Percentiles rank a stretch among this genome's conserved stretches.
phyloP scores from a whole-genome alignment of 495 filamentous ascomycete species.

The Thermochaetoides thermophila region DNA sequence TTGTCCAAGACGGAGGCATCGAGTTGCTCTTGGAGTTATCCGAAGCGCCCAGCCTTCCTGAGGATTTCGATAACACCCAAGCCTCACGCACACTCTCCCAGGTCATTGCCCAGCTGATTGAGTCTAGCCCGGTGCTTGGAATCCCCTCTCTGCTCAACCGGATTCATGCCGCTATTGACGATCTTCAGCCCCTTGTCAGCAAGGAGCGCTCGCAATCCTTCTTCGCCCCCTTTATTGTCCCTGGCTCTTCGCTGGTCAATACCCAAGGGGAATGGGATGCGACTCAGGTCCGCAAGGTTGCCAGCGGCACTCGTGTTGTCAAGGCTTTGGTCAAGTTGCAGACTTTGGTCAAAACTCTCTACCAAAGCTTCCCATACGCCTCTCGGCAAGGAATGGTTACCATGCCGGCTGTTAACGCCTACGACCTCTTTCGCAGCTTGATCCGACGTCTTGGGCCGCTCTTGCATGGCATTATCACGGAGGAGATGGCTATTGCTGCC shows the following conservation, averaged over 20 bases:
- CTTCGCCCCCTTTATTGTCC: constrained; percentile 46
- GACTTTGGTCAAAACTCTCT: constrained; percentile 54
- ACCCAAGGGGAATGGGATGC: constrained; percentile 18
- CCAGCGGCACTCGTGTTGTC: constrained; percentile 54
- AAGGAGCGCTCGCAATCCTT: constrained; percentile 22
- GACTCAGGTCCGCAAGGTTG: constrained; percentile 22
- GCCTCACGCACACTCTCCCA: constrained; percentile 51
- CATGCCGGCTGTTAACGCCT: constrained; percentile 61
- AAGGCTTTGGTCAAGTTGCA: constrained; percentile 67
- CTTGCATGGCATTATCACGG: constrained; percentile 63
- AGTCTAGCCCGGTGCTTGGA: constrained; percentile 67
- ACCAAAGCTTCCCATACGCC: constrained; percentile 58
- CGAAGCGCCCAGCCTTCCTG: constrained; percentile 60
- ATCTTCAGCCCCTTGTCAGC: constrained; percentile 48
- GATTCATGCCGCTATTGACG: constrained; percentile 51
- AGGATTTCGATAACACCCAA: constrained; percentile 53
- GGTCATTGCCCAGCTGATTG: constrained; percentile 66
- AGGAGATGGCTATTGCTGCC: constrained; percentile 54
- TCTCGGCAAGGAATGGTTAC: constrained; percentile 20
- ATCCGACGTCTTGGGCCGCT: constrained; percentile 59
- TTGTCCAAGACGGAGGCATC: constrained; percentile 65
- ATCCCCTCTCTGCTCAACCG: constrained; percentile 66
- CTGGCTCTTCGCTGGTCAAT: constrained; percentile 13
- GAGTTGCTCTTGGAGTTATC: constrained; percentile 75
- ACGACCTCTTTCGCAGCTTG: constrained; percentile 58